Conservation (phyloP, 768 basidiomycete genomes). For the Suillus placidus region DNA sequence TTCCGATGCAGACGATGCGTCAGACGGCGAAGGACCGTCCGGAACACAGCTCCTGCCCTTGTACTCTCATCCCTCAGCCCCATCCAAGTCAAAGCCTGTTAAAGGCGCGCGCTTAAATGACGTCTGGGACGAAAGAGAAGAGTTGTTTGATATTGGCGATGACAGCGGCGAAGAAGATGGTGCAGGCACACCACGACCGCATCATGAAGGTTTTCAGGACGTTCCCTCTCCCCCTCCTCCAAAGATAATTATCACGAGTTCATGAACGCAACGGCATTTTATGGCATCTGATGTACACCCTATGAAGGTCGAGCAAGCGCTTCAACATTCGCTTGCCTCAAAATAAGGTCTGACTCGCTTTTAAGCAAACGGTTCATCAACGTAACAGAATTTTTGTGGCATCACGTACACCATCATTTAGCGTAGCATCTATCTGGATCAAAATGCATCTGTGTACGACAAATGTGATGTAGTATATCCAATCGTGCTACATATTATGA, state of each 20-base stretch:
- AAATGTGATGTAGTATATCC: not conserved
- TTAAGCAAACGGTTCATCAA: conserved; percentile 17
- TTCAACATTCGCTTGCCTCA: not conserved
- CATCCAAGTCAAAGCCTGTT: conserved; percentile 32
- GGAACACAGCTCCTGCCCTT: conserved; percentile 64
- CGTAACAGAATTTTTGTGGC: conserved; percentile 20
- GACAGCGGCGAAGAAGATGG: conserved; percentile 60
- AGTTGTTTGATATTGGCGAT: conserved; percentile 68
- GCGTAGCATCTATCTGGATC: conserved; percentile 18
- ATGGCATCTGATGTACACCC: conserved; percentile 28
- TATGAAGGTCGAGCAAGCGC: not conserved
- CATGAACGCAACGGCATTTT: conserved; percentile 23
- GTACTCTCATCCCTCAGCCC: conserved; percentile 28
- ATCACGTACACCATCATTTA: conserved; percentile 31
- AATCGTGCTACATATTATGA: not conserved
- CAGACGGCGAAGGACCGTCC: conserved; percentile 43
- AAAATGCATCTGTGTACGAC: not conserved
- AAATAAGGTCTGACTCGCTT: not conserved
- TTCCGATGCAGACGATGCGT: conserved; percentile 54
- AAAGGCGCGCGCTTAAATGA: conserved; percentile 50
- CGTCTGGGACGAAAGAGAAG: conserved; percentile 81
- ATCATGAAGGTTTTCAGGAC: conserved; percentile 11
- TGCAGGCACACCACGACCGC: conserved; percentile 14
- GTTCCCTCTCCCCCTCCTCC: conserved; percentile 24
- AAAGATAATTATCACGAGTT: conserved; percentile 29